A percentile compares a stretch with the other conserved stretches of the same genome.
Evolutionary conservation across 441 rosid genomes (phyloP).

Genomic region (Iberis amara): DNA sequence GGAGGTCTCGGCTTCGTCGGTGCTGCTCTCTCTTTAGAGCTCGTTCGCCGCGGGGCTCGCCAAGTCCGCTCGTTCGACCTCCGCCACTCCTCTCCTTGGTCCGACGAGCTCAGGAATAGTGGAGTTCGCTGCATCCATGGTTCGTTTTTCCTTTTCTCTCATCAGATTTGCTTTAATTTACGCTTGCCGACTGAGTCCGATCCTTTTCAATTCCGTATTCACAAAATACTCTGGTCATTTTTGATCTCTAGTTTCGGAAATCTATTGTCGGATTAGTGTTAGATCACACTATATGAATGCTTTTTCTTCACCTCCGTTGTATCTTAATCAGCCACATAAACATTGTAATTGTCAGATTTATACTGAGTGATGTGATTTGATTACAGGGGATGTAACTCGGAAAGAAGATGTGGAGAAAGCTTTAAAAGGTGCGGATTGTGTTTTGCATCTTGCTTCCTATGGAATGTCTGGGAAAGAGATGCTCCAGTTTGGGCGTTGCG

Average conservation of each 20-base stretch:
- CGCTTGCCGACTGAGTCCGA: neutral
- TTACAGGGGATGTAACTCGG: constrained; percentile 51
- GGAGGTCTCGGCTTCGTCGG: constrained; percentile 88
- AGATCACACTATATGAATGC: constrained; percentile 7
- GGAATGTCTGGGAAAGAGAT: constrained; percentile 96
- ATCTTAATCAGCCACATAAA: neutral
- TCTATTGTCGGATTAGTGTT: neutral
- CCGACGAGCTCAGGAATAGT: constrained; percentile 37
- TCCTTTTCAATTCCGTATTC: neutral
- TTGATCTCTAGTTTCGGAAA: constrained; percentile 2
- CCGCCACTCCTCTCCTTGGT: constrained; percentile 62
- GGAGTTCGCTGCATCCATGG: constrained; percentile 79
- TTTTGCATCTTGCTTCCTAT: constrained; percentile 82
- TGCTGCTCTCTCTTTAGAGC: constrained; percentile 78
- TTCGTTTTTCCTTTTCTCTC: constrained; percentile 11
- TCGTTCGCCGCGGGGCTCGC: constrained; percentile 77
- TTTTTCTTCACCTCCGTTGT: neutral
- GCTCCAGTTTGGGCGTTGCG: constrained; percentile 76
- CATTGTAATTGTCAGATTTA: neutral
- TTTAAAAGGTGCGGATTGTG: constrained; percentile 63
- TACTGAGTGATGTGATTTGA: neutral
- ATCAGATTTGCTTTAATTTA: neutral
- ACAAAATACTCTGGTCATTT: neutral
- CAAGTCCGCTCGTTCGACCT: constrained; percentile 78
- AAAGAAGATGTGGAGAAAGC: constrained; percentile 64